Percentiles rank a stretch among this genome's conserved stretches.
These are phyloP conservation scores for Westerdykella sp. DNA, from an alignment of 2,329 filamentous ascomycete species.

Conservation along the genomic window DNA sequence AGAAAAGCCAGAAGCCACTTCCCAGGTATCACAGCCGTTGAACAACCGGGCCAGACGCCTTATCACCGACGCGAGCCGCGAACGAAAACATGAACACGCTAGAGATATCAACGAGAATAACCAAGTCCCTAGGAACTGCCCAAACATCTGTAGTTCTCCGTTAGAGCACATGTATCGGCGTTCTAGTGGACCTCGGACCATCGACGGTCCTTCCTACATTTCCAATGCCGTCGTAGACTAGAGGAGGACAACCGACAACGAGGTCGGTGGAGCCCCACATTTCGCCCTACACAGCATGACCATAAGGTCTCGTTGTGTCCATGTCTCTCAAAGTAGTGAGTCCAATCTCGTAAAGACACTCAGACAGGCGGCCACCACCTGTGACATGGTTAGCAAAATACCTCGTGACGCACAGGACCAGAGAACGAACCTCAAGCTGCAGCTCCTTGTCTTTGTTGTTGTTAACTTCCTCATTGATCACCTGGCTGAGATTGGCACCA, in stretches of 20 bases:
- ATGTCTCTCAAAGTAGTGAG: constrained; percentile 66
- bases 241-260: no score
- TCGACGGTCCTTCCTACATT: no score
- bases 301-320: no score
- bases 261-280: no score
- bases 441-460: constrained; percentile 87
- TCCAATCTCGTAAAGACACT: constrained; percentile 97
- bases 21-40: constrained; percentile 14
- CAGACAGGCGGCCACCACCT: constrained; percentile 86
- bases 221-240: no score
- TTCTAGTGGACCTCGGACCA: no score
- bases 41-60: constrained; percentile 18
- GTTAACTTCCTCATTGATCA: constrained; percentile 80
- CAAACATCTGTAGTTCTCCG: no score
- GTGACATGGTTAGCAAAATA: constrained; percentile 16
- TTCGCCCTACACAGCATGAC: no score
- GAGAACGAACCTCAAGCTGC: constrained; percentile 73
- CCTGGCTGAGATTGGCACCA: constrained; percentile 83
- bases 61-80: constrained; percentile 14
- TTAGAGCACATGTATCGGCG: no score
- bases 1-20: constrained; percentile 15
- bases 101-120: constrained; percentile 20
- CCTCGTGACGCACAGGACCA: background rate
- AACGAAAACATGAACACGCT: constrained; percentile 10
- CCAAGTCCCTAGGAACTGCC: background rate